phyloP scores from a whole-genome alignment of 1,284 basidiomycete species.

The Leucoagaricus sp. region DNA sequence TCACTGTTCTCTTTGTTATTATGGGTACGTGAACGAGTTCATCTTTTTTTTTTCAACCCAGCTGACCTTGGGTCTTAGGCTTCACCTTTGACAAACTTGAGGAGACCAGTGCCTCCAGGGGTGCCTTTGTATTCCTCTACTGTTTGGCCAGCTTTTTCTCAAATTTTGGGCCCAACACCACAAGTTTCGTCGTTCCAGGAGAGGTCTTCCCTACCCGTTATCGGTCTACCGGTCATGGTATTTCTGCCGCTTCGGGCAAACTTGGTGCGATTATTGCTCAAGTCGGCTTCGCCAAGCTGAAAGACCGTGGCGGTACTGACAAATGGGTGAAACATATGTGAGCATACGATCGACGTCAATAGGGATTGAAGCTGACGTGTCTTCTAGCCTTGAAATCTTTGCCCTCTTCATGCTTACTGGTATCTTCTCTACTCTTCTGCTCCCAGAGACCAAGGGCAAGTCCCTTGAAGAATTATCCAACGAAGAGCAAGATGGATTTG shows the following conservation, averaged over 20 bases:
- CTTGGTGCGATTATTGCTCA: constrained; percentile 84
- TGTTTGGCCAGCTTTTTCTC: constrained; percentile 77
- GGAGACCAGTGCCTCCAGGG: constrained; percentile 48
- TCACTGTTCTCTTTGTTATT: constrained; percentile 65
- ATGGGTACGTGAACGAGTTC: constrained; percentile 49
- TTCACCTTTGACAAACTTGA: constrained; percentile 59
- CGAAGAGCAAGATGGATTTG: constrained; percentile 68
- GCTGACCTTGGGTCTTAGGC: constrained; percentile 46
- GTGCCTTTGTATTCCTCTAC: constrained; percentile 78
- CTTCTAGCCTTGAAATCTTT: constrained; percentile 61
- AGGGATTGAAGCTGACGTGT: constrained; percentile 10
- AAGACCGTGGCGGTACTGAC: constrained; percentile 65
- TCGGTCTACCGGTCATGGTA: constrained; percentile 83
- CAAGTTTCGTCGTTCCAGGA: constrained; percentile 82
- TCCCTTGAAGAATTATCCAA: constrained; percentile 73
- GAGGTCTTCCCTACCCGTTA: constrained; percentile 89
- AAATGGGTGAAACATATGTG: constrained; percentile 66
- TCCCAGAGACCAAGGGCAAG: constrained; percentile 75
- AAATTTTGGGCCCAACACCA: constrained; percentile 82
- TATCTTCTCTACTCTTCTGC: constrained; percentile 72
- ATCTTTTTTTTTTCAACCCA: no score
- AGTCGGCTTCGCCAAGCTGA: constrained; percentile 73
- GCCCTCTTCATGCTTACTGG: constrained; percentile 83
- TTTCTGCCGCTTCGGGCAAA: constrained; percentile 83
- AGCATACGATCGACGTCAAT: no score